A percentile compares a stretch with the other conserved stretches of the same genome.
phyloP scores from a whole-genome alignment of 352 stramenopile genomes.

The Pythium aristosporum region DNA sequence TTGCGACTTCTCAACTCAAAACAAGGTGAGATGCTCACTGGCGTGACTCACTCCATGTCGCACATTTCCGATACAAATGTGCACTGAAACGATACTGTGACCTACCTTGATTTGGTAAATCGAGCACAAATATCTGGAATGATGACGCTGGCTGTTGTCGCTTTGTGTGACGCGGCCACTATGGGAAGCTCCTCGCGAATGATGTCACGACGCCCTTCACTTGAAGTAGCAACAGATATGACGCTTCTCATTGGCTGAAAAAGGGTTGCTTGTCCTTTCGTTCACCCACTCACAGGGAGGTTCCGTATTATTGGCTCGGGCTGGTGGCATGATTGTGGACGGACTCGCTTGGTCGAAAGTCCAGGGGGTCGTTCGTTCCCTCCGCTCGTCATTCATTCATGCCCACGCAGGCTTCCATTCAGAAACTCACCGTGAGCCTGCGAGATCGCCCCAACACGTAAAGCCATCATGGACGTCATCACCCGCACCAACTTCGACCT shows the following conservation, averaged over 20 bases:
- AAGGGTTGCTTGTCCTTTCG: slow-evolving; percentile 11
- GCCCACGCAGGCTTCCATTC: slow-evolving; percentile 11
- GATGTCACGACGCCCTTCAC: slow-evolving; percentile 26
- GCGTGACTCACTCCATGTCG: slow-evolving; percentile 7
- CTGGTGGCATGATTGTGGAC: slow-evolving; percentile 16
- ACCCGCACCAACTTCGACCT: slow-evolving; percentile 29
- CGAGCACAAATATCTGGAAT: not conserved
- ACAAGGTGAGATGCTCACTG: slow-evolving; percentile 12
- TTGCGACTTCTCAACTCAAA: slow-evolving; percentile 11
- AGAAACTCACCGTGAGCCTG: slow-evolving; percentile 12
- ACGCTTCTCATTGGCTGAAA: slow-evolving; percentile 20
- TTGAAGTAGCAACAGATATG: slow-evolving; percentile 20
- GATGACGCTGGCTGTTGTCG: slow-evolving; percentile 7
- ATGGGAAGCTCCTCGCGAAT: slow-evolving; percentile 12
- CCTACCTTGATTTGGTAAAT: slow-evolving; percentile 23
- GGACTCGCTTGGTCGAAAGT: not conserved
- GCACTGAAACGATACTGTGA: not conserved
- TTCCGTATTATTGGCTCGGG: slow-evolving; percentile 20
- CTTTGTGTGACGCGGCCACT: slow-evolving; percentile 23
- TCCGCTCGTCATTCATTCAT: not conserved
- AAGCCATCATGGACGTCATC: slow-evolving; percentile 18
- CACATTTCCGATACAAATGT: slow-evolving; percentile 5
- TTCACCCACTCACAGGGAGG: slow-evolving; percentile 16
- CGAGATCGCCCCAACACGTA: not conserved
- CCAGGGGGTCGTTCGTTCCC: not conserved